These are phyloP conservation scores for Balakata baccata DNA, from an alignment of 345 rosid genomes.

Conservation along the genomic window DNA sequence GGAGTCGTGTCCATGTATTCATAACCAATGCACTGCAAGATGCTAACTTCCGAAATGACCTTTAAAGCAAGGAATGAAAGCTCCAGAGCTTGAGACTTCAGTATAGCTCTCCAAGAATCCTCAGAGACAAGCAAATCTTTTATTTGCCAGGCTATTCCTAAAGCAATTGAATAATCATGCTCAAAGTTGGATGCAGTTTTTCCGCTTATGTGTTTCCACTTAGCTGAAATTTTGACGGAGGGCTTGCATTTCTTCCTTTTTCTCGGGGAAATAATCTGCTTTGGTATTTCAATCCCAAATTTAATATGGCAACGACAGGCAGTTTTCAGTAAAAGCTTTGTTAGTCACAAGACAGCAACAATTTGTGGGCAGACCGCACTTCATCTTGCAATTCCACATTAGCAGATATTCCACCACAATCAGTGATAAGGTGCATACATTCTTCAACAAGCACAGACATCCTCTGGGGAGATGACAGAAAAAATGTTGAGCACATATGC, in stretches of 20 bases:
- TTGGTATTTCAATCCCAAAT: conserved; percentile 59
- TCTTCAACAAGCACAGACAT: conserved; percentile 50
- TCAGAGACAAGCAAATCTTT: conserved; percentile 59
- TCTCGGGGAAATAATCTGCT: conserved; percentile 35
- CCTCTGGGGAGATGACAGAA: conserved; percentile 46
- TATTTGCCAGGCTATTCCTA: conserved; percentile 89
- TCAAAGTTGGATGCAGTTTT: conserved; percentile 51
- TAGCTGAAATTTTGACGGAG: conserved; percentile 43
- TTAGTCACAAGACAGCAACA: conserved; percentile 55
- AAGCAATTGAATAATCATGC: conserved; percentile 62
- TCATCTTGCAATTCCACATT: conserved; percentile 61
- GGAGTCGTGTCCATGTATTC: conserved; percentile 63
- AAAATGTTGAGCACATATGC: conserved; percentile 61
- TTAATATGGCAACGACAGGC: conserved; percentile 74
- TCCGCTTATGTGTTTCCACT: conserved; percentile 56
- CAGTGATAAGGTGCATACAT: conserved; percentile 51
- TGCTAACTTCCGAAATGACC: conserved; percentile 70
- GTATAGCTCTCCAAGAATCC: conserved; percentile 48
- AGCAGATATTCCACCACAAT: conserved; percentile 53
- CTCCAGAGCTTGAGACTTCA: conserved; percentile 58
- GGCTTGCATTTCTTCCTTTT: conserved; percentile 58
- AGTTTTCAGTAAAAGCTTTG: conserved; percentile 52
- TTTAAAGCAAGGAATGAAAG: conserved; percentile 48
- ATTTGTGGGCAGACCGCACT: conserved; percentile 73
- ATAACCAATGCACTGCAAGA: conserved; percentile 48